Evolutionary conservation across 2,329 filamentous ascomycete species (phyloP).

Genomic region (Colletotrichum gigasporum): DNA sequence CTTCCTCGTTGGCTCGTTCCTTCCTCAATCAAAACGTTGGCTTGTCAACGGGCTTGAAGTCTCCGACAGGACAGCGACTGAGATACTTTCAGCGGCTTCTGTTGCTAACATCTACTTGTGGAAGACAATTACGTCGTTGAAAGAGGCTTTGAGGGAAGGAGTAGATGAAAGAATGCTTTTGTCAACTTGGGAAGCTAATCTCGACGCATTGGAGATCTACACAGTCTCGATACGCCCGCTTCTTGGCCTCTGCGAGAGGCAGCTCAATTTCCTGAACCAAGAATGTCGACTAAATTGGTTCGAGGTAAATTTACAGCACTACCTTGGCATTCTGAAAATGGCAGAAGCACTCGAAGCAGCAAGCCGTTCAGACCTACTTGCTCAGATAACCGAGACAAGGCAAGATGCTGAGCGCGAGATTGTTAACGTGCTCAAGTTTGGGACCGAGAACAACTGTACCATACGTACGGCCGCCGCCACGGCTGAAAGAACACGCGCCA

Average conservation of each 20-base stretch:
- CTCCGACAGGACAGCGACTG: background rate
- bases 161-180: constrained; percentile 25
- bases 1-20: constrained; percentile 21
- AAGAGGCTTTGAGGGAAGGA: constrained; percentile 31
- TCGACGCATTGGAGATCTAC: background rate
- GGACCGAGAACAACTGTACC: constrained; percentile 26
- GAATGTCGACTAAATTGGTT: constrained; percentile 14
- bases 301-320: constrained; percentile 21
- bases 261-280: constrained; percentile 18
- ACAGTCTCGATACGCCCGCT: constrained; percentile 14
- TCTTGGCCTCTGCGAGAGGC: constrained; percentile 18
- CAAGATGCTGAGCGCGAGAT: constrained; percentile 24
- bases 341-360: constrained; percentile 19
- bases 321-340: constrained; percentile 22
- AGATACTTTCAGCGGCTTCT: constrained; percentile 10
- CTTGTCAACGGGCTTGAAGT: constrained; percentile 1
- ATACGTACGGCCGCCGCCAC: constrained; percentile 1
- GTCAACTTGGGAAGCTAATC: constrained; percentile 21
- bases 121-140: constrained; percentile 30
- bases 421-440: constrained; percentile 29
- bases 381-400: constrained; percentile 4
- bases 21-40: background rate
- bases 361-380: background rate
- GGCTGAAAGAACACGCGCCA: background rate
- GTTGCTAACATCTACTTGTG: constrained; percentile 27